Evolutionary conservation across 2,329 filamentous ascomycete species (phyloP).

Genomic region (Beauveria sp.): DNA sequence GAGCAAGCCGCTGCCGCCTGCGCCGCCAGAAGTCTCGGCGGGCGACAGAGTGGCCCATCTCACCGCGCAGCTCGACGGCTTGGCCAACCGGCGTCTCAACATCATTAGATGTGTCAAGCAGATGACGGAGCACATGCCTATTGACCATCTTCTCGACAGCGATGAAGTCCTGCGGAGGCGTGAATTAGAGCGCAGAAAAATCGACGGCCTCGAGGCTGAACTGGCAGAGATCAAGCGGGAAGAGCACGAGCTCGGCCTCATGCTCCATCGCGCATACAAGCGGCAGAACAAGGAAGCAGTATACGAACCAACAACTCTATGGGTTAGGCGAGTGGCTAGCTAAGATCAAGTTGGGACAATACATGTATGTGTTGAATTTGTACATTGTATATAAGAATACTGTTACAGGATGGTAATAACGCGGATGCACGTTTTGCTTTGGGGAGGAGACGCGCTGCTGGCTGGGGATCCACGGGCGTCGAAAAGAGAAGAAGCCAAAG

Average conservation of each 20-base stretch:
- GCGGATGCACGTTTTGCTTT: neutral
- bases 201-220: slow-evolving; percentile 57
- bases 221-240: slow-evolving; percentile 66
- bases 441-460: neutral
- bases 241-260: slow-evolving; percentile 71
- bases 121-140: slow-evolving; percentile 71
- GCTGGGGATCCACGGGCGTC: neutral
- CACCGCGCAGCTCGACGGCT: slow-evolving; percentile 55
- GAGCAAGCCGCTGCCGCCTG: slow-evolving; percentile 53
- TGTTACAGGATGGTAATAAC: neutral
- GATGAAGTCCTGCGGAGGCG: slow-evolving; percentile 52
- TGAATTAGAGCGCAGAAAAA: slow-evolving; percentile 53
- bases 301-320: slow-evolving; percentile 61
- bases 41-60: slow-evolving; percentile 60
- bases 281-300: slow-evolving; percentile 59
- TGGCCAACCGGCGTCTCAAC: slow-evolving; percentile 62
- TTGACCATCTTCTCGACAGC: slow-evolving; percentile 59
- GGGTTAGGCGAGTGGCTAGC: slow-evolving; percentile 70
- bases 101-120: slow-evolving; percentile 66
- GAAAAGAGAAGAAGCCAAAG: neutral
- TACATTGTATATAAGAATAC: slow-evolving; percentile 1
- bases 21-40: slow-evolving; percentile 51
- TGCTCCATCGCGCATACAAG: slow-evolving; percentile 67
- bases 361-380: neutral
- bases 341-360: slow-evolving; percentile 20